Evolutionary conservation across 1,139 yeast genomes (phyloP), one percentile per base, ranked within the genome.

Genomic region (Hansenula anomala): DNA sequence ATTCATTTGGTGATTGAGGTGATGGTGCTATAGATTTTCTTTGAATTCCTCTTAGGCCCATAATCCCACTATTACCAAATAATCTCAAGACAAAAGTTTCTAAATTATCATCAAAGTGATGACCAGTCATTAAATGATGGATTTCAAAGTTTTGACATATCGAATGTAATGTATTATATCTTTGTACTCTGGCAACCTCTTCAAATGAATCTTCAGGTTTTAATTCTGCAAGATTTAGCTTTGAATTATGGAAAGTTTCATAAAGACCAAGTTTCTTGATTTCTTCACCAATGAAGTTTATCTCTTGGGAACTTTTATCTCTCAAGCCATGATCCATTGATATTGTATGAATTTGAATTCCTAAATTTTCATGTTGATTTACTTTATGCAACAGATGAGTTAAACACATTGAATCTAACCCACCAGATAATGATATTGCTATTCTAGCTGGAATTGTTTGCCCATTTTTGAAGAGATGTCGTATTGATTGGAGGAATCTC

Each of bases 381-480:
- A 61, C 69, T 34, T 61, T 60, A 1, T 61, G 49, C 8, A 67
- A 47, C 14, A 81, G 58, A 51, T 69, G 69, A 1, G 84, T 67
- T 34, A 85, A 58, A 24, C 85, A 80, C 75, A 84, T 78, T 2
- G 94, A 84, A 53, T 85, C 95, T 2, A 80, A 89, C 0, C 95
- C 95, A 3, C 95, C 95, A 10, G 88, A 79, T 3, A 85, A 69
- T 0, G 90, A 89, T 17, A 72, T 34, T 1, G 49, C 57, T 6
- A 54, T 17, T 11, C 31, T 39, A 15, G 30, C 28, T 1, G 56
- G 56, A 1, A 46, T 23, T 10, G 9, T 23, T 23, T 9, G 18
- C 2, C 32, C 24, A 6, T 26, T 25, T 19, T 33, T 26, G 14
- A 36, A 33, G 23, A 45, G 15, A n/a, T 20, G 26, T 8, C n/a